These are phyloP conservation scores for Sistotremastrum suecicum DNA, from an alignment of 768 basidiomycete genomes.

Conservation along the genomic window DNA sequence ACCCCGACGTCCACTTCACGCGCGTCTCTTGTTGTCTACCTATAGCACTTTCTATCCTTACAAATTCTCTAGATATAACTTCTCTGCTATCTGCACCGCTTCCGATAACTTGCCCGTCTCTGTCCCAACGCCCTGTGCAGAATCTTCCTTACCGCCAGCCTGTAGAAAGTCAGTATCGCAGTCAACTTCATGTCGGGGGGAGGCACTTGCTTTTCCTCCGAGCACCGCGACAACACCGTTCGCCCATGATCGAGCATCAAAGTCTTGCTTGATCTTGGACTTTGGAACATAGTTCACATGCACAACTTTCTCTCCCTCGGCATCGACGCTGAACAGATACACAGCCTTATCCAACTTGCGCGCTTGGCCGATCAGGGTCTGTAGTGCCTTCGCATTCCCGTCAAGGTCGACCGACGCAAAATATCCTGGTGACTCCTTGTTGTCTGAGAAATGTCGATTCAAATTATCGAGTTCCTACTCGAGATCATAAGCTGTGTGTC, in stretches of 20 bases:
- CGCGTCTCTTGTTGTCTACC: too few species aligned
- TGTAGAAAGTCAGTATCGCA: conserved; percentile 14
- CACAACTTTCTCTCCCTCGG: conserved; percentile 56
- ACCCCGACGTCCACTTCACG: too few species aligned
- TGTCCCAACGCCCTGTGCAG: conserved; percentile 77
- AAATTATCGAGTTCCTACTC: conserved; percentile 53
- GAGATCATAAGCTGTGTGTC: background rate
- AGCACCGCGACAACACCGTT: conserved; percentile 59
- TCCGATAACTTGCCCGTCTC: conserved; percentile 49
- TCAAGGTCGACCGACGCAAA: conserved; percentile 60
- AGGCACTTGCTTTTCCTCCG: conserved; percentile 69
- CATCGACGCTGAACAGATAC: conserved; percentile 78
- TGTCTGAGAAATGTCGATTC: conserved; percentile 60
- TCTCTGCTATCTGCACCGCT: conserved; percentile 45
- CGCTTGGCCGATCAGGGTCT: conserved; percentile 60
- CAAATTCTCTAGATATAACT: conserved; percentile 8
- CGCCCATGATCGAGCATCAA: conserved; percentile 87
- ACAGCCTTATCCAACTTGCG: conserved; percentile 72
- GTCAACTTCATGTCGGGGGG: background rate
- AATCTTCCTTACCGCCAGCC: conserved; percentile 94
- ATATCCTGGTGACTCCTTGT: conserved; percentile 55
- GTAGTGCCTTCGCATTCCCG: conserved; percentile 81
- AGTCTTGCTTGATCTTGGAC: conserved; percentile 33
- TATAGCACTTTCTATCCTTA: too few species aligned
- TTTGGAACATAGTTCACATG: conserved; percentile 81